Percentiles rank a stretch among this genome's conserved stretches.
Evolutionary conservation across 495 filamentous ascomycete species (phyloP).

Genomic region (Xylaria telfairii): DNA sequence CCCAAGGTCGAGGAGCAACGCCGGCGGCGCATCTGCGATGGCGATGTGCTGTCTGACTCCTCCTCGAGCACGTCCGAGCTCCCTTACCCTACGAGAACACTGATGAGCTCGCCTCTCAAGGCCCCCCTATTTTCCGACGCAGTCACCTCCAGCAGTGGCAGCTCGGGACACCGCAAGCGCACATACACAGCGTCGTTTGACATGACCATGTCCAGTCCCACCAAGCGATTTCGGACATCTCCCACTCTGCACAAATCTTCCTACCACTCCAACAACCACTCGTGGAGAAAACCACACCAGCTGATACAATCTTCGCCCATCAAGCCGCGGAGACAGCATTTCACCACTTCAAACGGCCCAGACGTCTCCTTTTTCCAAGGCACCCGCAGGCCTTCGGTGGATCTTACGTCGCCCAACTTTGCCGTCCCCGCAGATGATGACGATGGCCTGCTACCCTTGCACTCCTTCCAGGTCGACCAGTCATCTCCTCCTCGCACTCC

Average conservation of each 20-base stretch:
- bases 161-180: slow-evolving; percentile 61
- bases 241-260: slow-evolving; percentile 65
- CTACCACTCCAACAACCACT: slow-evolving; percentile 56
- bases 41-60: slow-evolving; percentile 76
- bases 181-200: slow-evolving; percentile 61
- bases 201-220: slow-evolving; percentile 52
- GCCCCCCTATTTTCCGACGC: slow-evolving; percentile 74
- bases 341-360: slow-evolving; percentile 64
- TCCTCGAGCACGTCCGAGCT: slow-evolving; percentile 74
- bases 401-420: slow-evolving; percentile 68
- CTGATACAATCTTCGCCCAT: slow-evolving; percentile 84
- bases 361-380: slow-evolving; percentile 74
- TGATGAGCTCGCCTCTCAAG: slow-evolving; percentile 70
- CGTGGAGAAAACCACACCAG: slow-evolving; percentile 76
- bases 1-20: slow-evolving; percentile 75
- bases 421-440: slow-evolving; percentile 76
- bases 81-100: slow-evolving; percentile 56
- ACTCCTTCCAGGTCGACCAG: slow-evolving; percentile 69
- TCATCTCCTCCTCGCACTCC: slow-evolving; percentile 86
- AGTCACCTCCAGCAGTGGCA: slow-evolving; percentile 62
- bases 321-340: slow-evolving; percentile 68
- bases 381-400: slow-evolving; percentile 62
- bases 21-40: slow-evolving; percentile 66
- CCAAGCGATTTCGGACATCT: slow-evolving; percentile 74
- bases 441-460: slow-evolving; percentile 75